Conservation (phyloP, 2,329 filamentous ascomycete species). For the Trichoderma asperellum region DNA sequence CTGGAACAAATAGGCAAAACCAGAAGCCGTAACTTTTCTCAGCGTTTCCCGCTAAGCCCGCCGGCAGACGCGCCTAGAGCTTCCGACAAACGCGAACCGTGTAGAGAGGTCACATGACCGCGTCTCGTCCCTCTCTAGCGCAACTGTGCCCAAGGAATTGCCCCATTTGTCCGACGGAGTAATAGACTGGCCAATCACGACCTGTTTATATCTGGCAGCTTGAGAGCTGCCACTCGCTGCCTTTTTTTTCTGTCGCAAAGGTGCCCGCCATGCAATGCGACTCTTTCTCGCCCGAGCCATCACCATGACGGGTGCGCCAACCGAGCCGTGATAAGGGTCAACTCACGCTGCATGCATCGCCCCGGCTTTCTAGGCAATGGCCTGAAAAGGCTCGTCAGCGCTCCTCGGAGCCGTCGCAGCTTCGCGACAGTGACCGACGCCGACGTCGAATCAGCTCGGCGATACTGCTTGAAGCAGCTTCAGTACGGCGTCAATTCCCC, state of each 20-base stretch:
- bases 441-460: constrained; percentile 57
- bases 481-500: constrained; percentile 43
- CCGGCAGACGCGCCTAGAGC: constrained; percentile 47
- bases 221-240: neutral
- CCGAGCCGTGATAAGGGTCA: constrained; percentile 3
- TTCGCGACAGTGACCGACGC: constrained; percentile 56
- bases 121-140: constrained; percentile 30
- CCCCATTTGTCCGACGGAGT: constrained; percentile 23
- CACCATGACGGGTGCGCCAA: constrained; percentile 20
- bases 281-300: constrained; percentile 13
- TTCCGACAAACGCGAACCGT: constrained; percentile 32
- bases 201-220: constrained; percentile 13
- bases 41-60: constrained; percentile 29
- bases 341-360: constrained; percentile 45
- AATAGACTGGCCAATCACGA: constrained; percentile 17
- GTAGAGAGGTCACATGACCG: constrained; percentile 49
- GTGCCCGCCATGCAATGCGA: constrained; percentile 21
- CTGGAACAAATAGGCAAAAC: constrained; percentile 6
- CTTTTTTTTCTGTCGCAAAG: constrained; percentile 3
- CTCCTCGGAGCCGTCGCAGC: constrained; percentile 36
- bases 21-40: neutral
- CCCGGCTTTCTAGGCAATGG: constrained; percentile 43
- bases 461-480: constrained; percentile 59
- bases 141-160: neutral
- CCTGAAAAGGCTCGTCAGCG: constrained; percentile 44